Evolutionary conservation across 2,329 filamentous ascomycete species (phyloP).

Genomic region (Microsporum audouinii): DNA sequence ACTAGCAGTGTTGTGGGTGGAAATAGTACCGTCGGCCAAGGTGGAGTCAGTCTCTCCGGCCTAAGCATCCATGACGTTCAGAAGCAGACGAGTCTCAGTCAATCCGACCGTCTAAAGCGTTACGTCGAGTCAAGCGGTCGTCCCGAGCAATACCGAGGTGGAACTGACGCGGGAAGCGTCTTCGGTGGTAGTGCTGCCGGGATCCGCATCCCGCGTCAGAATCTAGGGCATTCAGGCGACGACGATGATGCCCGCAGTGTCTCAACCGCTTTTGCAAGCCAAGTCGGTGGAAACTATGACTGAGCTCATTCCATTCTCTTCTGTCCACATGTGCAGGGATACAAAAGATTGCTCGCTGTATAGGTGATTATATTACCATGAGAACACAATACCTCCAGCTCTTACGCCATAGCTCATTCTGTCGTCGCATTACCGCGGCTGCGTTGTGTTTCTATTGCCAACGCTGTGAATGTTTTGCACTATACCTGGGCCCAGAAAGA

Average conservation of each 20-base stretch:
- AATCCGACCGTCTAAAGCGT: constrained; percentile 83
- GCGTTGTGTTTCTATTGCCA: constrained; percentile 3
- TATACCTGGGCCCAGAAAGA: neutral
- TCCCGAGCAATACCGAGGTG: constrained; percentile 42
- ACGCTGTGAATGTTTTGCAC: neutral
- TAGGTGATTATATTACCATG: neutral
- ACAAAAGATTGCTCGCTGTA: constrained; percentile 1
- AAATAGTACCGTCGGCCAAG: constrained; percentile 56
- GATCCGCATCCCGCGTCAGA: constrained; percentile 38
- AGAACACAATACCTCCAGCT: neutral
- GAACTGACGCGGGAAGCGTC: constrained; percentile 50
- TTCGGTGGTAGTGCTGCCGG: constrained; percentile 50
- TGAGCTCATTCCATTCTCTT: constrained; percentile 29
- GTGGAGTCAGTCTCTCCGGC: constrained; percentile 80
- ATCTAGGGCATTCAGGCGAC: constrained; percentile 36
- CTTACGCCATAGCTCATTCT: neutral
- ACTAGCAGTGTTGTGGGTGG: constrained; percentile 66
- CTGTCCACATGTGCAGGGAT: constrained; percentile 1
- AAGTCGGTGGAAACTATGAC: constrained; percentile 61
- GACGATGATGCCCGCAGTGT: constrained; percentile 95
- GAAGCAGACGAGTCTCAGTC: constrained; percentile 63
- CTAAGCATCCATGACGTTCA: constrained; percentile 59
- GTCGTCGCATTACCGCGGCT: neutral
- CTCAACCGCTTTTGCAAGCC: constrained; percentile 92
- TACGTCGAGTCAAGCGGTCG: constrained; percentile 81